Conservation (phyloP, 75 land plant genomes). For the Pinus taeda region DNA sequence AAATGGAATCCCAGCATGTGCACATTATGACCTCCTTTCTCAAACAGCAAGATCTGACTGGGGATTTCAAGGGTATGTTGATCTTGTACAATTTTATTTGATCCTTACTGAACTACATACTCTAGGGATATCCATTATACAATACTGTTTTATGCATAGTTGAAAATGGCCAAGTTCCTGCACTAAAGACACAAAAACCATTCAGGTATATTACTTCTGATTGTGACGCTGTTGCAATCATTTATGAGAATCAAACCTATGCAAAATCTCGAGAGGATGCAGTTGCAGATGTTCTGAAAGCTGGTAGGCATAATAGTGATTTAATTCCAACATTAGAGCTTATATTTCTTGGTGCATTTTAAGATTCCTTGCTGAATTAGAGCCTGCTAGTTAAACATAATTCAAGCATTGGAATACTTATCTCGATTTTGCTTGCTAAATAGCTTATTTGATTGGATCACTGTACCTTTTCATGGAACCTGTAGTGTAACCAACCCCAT, state of each 20-base stretch:
- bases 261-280: constrained; percentile 62
- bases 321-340: not conserved
- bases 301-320: constrained; percentile 37
- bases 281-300: constrained; percentile 62
- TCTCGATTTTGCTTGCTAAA: not conserved
- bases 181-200: not conserved
- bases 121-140: constrained; percentile 41
- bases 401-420: too few species aligned
- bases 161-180: not conserved
- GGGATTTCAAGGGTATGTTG: constrained; percentile 65
- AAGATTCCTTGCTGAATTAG: not conserved
- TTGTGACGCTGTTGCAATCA: constrained; percentile 69
- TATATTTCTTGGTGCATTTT: not conserved
- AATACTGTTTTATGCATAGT: not conserved
- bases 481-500: not conserved
- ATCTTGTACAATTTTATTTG: constrained; percentile 45
- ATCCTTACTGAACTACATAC: constrained; percentile 26
- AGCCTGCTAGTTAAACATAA: too few species aligned
- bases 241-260: constrained; percentile 47
- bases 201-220: constrained; percentile 67
- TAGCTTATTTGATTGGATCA: not conserved
- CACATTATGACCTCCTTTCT: constrained; percentile 46
- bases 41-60: constrained; percentile 46
- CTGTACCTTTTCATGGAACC: not conserved
- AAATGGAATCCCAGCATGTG: constrained; percentile 76